phyloP scores from a whole-genome alignment of 2,329 filamentous ascomycete genomes.

The Ascochyta lentis region DNA sequence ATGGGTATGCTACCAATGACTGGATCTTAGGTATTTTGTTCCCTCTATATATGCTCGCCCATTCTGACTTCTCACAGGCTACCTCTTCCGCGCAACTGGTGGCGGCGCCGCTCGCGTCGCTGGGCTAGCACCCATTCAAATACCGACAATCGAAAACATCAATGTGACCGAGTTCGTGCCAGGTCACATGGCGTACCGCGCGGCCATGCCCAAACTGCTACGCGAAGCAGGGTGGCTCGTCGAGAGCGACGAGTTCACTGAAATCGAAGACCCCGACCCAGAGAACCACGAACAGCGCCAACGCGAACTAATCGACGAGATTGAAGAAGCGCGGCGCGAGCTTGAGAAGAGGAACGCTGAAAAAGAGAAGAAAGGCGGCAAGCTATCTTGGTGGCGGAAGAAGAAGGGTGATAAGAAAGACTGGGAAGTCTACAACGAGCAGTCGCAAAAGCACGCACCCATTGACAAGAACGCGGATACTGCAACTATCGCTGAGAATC shows the following conservation, averaged over 20 bases:
- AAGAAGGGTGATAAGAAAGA: constrained; percentile 84
- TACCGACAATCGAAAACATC: constrained; percentile 87
- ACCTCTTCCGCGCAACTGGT: constrained; percentile 91
- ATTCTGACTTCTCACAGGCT: constrained; percentile 56
- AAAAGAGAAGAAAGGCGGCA: constrained; percentile 66
- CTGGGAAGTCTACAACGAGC: constrained; percentile 93
- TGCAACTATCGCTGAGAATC: constrained; percentile 61
- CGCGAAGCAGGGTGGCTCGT: constrained; percentile 90
- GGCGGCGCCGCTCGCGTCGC: constrained; percentile 90
- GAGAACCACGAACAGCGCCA: constrained; percentile 89
- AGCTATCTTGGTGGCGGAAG: constrained; percentile 77
- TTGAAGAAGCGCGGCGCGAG: constrained; percentile 89
- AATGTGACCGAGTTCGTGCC: constrained; percentile 85
- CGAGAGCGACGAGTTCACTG: constrained; percentile 89
- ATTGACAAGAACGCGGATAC: constrained; percentile 52
- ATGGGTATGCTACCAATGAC: constrained; percentile 91
- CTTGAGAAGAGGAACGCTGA: constrained; percentile 70
- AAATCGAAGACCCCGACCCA: constrained; percentile 97
- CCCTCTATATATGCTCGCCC: neutral
- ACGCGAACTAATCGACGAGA: constrained; percentile 92
- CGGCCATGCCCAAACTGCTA: constrained; percentile 86
- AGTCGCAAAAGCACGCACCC: constrained; percentile 51
- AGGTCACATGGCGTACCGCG: constrained; percentile 96
- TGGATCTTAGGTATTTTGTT: constrained; percentile 78
- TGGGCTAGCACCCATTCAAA: constrained; percentile 78